Evolutionary conservation across 176 grass and related monocot species (phyloP).

Genomic region (Aegilops speltoides): DNA sequence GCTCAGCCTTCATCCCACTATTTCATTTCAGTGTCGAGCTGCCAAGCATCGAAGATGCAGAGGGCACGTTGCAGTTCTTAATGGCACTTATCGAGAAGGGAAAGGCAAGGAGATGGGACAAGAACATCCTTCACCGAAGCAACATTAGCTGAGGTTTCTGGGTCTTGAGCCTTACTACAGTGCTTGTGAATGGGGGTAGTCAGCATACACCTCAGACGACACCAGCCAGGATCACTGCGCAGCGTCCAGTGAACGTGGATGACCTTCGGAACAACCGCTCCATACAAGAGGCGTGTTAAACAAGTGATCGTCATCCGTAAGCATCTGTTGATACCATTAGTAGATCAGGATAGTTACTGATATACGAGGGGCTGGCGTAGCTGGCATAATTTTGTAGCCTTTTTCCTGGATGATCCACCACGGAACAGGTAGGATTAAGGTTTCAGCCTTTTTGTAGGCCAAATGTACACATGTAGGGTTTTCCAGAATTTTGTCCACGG

Average conservation of each 20-base stretch:
- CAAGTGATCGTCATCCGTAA: background rate
- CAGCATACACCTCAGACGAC: background rate
- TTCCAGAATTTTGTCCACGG: conserved; percentile 28
- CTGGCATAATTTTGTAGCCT: conserved; percentile 7
- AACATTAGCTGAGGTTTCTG: conserved; percentile 38
- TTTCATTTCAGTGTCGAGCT: conserved; percentile 81
- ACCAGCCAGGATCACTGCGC: conserved; percentile 3
- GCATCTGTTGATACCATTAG: background rate
- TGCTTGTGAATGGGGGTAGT: conserved; percentile 6
- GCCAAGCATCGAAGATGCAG: conserved; percentile 67
- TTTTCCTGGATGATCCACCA: conserved; percentile 10
- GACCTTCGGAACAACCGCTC: background rate
- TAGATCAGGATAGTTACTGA: conserved; percentile 11
- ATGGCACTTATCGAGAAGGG: conserved; percentile 63
- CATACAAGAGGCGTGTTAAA: background rate
- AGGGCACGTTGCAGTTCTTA: conserved; percentile 64
- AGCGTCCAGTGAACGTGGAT: background rate
- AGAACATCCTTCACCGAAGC: conserved; percentile 51
- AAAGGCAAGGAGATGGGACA: conserved; percentile 50
- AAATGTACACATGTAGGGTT: conserved; percentile 27
- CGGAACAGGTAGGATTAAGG: background rate
- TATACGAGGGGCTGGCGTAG: background rate
- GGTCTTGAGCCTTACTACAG: background rate
- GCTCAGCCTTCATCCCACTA: conserved; percentile 56
- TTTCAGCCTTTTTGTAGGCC: background rate